Evolutionary conservation across 108 stramenopile genomes (phyloP).

Genomic region (Cyclotella choctawhatcheeana): DNA sequence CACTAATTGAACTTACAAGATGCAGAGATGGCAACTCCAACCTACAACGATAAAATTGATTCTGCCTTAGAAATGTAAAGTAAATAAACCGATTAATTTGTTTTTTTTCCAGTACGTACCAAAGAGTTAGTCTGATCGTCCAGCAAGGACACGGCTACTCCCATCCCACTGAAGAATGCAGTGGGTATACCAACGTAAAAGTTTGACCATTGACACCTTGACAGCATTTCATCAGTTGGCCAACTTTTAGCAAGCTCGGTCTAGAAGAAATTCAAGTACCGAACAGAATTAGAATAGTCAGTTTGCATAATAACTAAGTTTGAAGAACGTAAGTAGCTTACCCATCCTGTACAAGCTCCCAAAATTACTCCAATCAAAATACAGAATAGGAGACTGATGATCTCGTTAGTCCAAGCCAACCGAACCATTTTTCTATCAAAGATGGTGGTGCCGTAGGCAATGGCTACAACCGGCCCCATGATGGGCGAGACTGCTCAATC

Average conservation of each 20-base stretch:
- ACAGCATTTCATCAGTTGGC: conserved; percentile 78
- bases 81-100: no score
- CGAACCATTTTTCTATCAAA: conserved; percentile 64
- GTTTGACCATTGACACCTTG: conserved; percentile 49
- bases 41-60: conserved; percentile 22
- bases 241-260: conserved; percentile 57
- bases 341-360: conserved; percentile 55
- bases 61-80: conserved; percentile 27
- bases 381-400: conserved; percentile 68
- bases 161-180: conserved; percentile 86
- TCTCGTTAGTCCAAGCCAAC: conserved; percentile 57
- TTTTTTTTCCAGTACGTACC: conserved; percentile 74
- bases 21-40: conserved; percentile 83
- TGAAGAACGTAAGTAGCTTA: conserved; percentile 2
- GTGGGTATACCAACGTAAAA: conserved; percentile 68
- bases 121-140: conserved; percentile 79
- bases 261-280: background rate
- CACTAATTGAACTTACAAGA: no score
- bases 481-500: conserved; percentile 20
- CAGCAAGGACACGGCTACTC: conserved; percentile 82
- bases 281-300: background rate
- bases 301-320: no score
- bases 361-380: conserved; percentile 40
- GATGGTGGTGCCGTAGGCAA: conserved; percentile 76
- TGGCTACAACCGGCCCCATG: conserved; percentile 55